Percentiles rank a stretch among this genome's conserved stretches.
Evolutionary conservation across 106 monocot genomes (phyloP).

Genomic region (Triglochin maritima): DNA sequence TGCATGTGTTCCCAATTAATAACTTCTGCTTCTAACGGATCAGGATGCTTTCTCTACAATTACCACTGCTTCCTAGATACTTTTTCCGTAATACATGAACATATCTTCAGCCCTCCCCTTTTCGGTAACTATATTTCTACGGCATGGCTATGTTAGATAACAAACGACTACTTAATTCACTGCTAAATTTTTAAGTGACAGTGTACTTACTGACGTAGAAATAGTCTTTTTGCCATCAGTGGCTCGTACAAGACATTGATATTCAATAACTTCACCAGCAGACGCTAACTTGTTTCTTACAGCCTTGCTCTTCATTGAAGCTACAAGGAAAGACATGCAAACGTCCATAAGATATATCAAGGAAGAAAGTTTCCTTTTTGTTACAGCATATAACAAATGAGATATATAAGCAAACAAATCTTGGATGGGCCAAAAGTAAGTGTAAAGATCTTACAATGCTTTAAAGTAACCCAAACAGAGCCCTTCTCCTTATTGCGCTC

Average conservation of each 20-base stretch:
- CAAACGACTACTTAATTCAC: no score
- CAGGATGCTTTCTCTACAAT: background rate
- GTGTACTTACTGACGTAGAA: constrained; percentile 57
- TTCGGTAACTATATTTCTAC: background rate
- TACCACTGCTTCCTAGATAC: background rate
- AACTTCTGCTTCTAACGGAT: background rate
- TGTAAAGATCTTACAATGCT: constrained; percentile 43
- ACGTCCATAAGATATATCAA: background rate
- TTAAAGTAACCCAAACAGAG: constrained; percentile 92
- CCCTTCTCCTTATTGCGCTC: constrained; percentile 66
- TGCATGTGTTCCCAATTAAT: no score
- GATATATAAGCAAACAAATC: background rate
- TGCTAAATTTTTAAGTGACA: background rate
- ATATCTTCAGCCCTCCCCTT: background rate
- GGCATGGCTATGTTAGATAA: background rate
- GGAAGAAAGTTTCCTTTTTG: background rate
- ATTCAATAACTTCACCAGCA: constrained; percentile 49
- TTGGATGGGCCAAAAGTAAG: no score
- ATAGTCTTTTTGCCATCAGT: constrained; percentile 89
- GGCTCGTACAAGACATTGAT: constrained; percentile 82
- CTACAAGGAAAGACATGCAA: constrained; percentile 16
- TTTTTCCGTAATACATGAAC: background rate
- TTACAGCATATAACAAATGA: background rate
- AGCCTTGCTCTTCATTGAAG: constrained; percentile 59
- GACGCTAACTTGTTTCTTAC: constrained; percentile 40